Evolutionary conservation across 2,329 filamentous ascomycete species (phyloP).

Genomic region (Dactylellina drechsleri): DNA sequence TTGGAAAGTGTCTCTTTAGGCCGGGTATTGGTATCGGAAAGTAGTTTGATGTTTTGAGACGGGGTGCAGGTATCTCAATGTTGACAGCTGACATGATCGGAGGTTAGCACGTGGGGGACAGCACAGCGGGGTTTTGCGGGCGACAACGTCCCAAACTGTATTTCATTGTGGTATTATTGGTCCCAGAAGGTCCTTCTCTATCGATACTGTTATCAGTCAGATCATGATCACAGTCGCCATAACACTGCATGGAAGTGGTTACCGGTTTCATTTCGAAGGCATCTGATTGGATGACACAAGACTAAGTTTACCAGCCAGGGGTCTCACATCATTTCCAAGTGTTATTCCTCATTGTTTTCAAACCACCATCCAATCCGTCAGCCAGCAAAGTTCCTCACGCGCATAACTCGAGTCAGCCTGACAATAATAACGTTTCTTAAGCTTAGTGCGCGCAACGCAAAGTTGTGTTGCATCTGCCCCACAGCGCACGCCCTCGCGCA

Average conservation of each 20-base stretch:
- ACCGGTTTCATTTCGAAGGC: not conserved
- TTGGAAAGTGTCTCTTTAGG: not conserved
- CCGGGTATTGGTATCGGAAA: too few relatives aligned
- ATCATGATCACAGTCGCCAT: too few relatives aligned
- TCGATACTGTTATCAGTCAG: slow-evolving; percentile 9
- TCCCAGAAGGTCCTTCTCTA: slow-evolving; percentile 1
- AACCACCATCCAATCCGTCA: not conserved
- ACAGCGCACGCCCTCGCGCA: slow-evolving; percentile 34
- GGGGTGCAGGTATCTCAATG: not conserved
- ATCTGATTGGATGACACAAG: not conserved
- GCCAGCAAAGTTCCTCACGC: too few relatives aligned
- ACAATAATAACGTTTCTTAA: too few relatives aligned
- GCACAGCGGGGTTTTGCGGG: not conserved
- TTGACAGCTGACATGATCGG: slow-evolving; percentile 38
- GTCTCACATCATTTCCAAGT: slow-evolving; percentile 47
- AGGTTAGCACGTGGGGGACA: slow-evolving; percentile 14
- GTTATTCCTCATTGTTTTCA: slow-evolving; percentile 38
- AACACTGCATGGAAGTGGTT: slow-evolving; percentile 10
- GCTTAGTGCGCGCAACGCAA: slow-evolving; percentile 17
- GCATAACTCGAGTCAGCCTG: too few relatives aligned
- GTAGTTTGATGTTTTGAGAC: slow-evolving; percentile 5
- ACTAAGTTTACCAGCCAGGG: not conserved
- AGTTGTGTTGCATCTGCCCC: slow-evolving; percentile 28
- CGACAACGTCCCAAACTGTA: too few relatives aligned
- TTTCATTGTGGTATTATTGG: not conserved